Evolutionary conservation across 257 asterid species (phyloP).

Genomic region (Nicotiana tomentosiformis): DNA sequence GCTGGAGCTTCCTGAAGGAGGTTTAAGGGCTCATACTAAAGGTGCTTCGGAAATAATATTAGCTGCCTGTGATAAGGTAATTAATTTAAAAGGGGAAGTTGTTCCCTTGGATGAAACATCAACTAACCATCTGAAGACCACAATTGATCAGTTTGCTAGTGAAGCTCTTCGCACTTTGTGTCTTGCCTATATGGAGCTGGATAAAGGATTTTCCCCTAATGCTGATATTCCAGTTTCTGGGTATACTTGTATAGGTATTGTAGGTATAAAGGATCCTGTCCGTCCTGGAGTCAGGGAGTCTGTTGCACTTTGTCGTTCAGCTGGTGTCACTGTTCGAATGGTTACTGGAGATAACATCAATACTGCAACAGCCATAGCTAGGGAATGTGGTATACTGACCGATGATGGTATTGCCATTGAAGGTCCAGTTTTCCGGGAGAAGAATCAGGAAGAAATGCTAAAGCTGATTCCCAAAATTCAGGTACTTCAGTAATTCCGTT

Average conservation of each 20-base stretch:
- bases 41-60: conserved; percentile 89
- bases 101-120: conserved; percentile 52
- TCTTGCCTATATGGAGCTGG: conserved; percentile 73
- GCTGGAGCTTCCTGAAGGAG: conserved; percentile 66
- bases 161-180: conserved; percentile 88
- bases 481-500: conserved; percentile 29
- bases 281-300: conserved; percentile 91
- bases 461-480: conserved; percentile 76
- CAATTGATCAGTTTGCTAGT: conserved; percentile 59
- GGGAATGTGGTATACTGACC: conserved; percentile 93
- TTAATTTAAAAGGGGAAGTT: conserved; percentile 50
- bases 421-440: conserved; percentile 85
- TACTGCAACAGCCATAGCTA: conserved; percentile 90
- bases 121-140: conserved; percentile 28
- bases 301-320: conserved; percentile 82
- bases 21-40: conserved; percentile 62
- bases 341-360: conserved; percentile 93
- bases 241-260: conserved; percentile 65
- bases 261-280: conserved; percentile 91
- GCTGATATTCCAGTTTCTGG: conserved; percentile 68
- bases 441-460: conserved; percentile 64
- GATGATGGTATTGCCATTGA: conserved; percentile 90
- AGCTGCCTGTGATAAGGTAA: conserved; percentile 67
- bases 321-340: conserved; percentile 89
- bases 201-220: conserved; percentile 40